Percentiles rank a stretch among this genome's conserved stretches.
These are phyloP conservation scores for Zygosaccharomyces rouxii DNA, from an alignment of 805 yeast species.

Conservation along the genomic window DNA sequence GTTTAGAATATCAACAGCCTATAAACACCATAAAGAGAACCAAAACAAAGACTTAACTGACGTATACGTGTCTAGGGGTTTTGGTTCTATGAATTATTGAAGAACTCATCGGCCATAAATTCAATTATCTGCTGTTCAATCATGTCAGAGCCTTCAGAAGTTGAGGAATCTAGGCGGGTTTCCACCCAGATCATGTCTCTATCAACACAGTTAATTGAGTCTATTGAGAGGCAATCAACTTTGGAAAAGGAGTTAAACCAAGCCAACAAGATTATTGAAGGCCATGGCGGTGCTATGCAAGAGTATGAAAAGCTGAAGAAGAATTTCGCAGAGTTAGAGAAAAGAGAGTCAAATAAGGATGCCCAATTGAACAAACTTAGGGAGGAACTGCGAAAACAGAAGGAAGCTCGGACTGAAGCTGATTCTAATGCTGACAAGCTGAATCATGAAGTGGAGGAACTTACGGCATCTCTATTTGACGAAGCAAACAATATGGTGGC, in stretches of 20 bases:
- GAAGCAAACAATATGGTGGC: constrained; percentile 86
- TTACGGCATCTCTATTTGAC: constrained; percentile 69
- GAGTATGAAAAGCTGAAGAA: constrained; percentile 33
- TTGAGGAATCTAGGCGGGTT: constrained; percentile 41
- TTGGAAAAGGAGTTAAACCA: constrained; percentile 48
- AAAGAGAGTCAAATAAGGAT: constrained; percentile 19
- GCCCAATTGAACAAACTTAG: constrained; percentile 35
- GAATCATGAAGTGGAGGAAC: constrained; percentile 72
- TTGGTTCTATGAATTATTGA: neutral
- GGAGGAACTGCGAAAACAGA: constrained; percentile 29
- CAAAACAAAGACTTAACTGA: neutral
- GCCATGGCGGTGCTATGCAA: constrained; percentile 19
- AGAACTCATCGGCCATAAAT: neutral
- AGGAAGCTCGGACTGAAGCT: constrained; percentile 43
- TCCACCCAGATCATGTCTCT: constrained; percentile 52
- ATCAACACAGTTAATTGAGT: constrained; percentile 57
- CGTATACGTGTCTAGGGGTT: neutral
- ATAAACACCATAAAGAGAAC: neutral
- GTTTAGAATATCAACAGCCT: neutral
- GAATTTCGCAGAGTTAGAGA: constrained; percentile 34
- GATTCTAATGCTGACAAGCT: constrained; percentile 57
- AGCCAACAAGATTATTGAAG: constrained; percentile 35
- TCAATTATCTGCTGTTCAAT: neutral
- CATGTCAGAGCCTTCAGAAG: constrained; percentile 3
- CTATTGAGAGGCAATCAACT: constrained; percentile 52